Evolutionary conservation across 495 filamentous ascomycete species (phyloP).

Genomic region (Xylaria flabelliformis): DNA sequence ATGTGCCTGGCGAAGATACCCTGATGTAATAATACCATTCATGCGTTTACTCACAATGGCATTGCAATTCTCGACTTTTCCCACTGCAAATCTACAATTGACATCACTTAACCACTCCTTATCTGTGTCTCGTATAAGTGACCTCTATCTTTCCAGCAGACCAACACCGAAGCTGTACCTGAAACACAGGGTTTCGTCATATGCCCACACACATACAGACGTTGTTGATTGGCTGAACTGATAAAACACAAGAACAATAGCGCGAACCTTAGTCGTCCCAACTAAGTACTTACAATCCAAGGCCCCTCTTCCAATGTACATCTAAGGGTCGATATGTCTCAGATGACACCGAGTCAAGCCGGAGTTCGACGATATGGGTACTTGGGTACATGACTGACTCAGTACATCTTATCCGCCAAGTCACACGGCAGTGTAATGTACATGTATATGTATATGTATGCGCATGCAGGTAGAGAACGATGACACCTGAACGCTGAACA

Average conservation of each 20-base stretch:
- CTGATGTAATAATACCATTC: conserved; percentile 25
- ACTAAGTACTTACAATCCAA: background rate
- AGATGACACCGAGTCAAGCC: background rate
- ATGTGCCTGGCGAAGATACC: conserved; percentile 25
- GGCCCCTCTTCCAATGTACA: background rate
- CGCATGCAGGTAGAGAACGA: conserved; percentile 22
- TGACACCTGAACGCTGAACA: conserved; percentile 25
- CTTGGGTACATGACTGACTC: background rate
- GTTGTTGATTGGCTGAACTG: background rate
- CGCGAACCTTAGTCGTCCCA: background rate
- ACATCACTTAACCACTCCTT: background rate
- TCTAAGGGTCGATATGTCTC: background rate
- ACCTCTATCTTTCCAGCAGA: background rate
- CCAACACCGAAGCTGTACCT: background rate
- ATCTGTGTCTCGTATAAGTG: background rate
- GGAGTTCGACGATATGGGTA: conserved; percentile 17
- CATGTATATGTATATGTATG: conserved; percentile 2
- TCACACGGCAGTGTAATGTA: background rate
- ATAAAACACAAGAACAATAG: background rate
- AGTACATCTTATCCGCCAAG: background rate
- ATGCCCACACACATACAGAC: background rate
- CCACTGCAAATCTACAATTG: too few relatives aligned
- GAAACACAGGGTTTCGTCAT: conserved; percentile 19
- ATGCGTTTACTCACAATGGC: conserved; percentile 15
- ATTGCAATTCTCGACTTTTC: background rate